Evolutionary conservation across 805 yeast species (phyloP).

Genomic region (Wickerhamomyces alni): DNA sequence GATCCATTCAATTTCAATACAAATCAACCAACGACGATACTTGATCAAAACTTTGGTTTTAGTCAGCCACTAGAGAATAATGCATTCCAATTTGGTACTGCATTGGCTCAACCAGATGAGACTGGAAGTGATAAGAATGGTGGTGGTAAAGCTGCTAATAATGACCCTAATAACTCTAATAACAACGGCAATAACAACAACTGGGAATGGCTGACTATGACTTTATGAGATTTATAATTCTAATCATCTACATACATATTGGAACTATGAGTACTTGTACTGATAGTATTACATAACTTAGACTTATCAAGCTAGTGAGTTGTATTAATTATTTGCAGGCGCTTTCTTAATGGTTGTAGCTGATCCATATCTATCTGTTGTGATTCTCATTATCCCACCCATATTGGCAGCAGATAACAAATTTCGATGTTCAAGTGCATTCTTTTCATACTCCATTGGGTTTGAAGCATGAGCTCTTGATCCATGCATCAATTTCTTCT

Average conservation of each 20-base stretch:
- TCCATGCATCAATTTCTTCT: not conserved
- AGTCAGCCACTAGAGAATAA: not conserved
- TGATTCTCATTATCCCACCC: conserved; percentile 21
- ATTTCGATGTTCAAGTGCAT: conserved; percentile 17
- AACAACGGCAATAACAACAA: conserved; percentile 13
- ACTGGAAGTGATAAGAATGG: not conserved
- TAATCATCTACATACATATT: no score
- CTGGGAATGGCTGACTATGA: conserved; percentile 26
- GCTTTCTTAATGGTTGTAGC: conserved; percentile 21
- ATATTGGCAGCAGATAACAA: conserved; percentile 21
- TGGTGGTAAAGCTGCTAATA: conserved; percentile 8
- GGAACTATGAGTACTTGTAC: no score
- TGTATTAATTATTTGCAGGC: conserved; percentile 6
- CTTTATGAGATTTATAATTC: no score
- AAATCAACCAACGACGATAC: not conserved
- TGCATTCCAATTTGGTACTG: conserved; percentile 4
- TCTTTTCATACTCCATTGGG: conserved; percentile 2
- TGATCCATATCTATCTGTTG: conserved; percentile 28
- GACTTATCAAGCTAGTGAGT: not conserved
- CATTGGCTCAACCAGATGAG: not conserved
- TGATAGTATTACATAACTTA: no score
- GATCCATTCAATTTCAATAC: not conserved
- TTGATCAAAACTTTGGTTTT: not conserved
- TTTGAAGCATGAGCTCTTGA: conserved; percentile 2
- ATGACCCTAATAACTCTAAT: not conserved